phyloP scores from a whole-genome alignment of 1,284 basidiomycete genomes.

The Thecaphora thlaspeos region DNA sequence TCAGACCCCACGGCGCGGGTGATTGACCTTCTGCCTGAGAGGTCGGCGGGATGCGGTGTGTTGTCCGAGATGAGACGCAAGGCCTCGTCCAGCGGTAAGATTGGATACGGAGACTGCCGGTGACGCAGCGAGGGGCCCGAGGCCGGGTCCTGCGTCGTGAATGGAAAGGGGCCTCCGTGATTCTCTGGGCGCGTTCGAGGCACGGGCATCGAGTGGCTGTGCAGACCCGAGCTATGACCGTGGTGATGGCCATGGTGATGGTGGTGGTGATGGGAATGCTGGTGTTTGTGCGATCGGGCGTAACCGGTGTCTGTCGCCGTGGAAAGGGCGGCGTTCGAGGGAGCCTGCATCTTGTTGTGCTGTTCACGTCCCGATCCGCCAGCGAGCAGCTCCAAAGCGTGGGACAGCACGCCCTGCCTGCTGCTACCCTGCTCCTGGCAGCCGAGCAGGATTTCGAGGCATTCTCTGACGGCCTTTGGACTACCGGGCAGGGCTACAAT shows the following conservation, averaged over 20 bases:
- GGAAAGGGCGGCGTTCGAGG: background rate
- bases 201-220: conserved; percentile 22
- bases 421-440: conserved; percentile 55
- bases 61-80: conserved; percentile 65
- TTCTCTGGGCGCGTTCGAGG: conserved; percentile 33
- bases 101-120: conserved; percentile 70
- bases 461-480: conserved; percentile 78
- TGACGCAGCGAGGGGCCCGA: conserved; percentile 42
- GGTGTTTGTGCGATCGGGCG: conserved; percentile 12
- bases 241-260: conserved; percentile 53
- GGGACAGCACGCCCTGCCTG: conserved; percentile 61
- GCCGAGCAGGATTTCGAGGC: conserved; percentile 67
- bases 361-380: conserved; percentile 69
- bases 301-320: conserved; percentile 18
- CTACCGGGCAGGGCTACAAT: conserved; percentile 79
- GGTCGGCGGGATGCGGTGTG: conserved; percentile 59
- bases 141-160: conserved; percentile 70
- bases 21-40: background rate
- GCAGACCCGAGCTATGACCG: conserved; percentile 12
- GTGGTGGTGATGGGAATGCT: conserved; percentile 49
- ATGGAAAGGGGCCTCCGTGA: conserved; percentile 3
- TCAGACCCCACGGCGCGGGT: conserved; percentile 53
- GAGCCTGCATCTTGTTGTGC: conserved; percentile 59
- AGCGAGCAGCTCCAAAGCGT: conserved; percentile 73
- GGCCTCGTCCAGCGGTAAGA: conserved; percentile 70